Conservation (phyloP, 352 stramenopile species). For the Pythium chondricola region DNA sequence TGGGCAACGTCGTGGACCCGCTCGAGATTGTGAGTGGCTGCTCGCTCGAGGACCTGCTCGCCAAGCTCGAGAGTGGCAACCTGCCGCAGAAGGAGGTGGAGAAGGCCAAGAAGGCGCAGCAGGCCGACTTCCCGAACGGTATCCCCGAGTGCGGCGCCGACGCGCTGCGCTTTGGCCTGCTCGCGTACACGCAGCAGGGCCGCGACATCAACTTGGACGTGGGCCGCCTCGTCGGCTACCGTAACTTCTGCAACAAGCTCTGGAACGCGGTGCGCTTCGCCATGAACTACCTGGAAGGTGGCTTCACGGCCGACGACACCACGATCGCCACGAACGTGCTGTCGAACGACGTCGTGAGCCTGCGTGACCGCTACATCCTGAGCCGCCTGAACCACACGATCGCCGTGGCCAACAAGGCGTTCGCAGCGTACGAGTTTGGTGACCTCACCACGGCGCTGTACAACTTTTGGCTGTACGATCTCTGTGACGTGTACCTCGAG, state of each 20-base stretch:
- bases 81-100: constrained; percentile 95
- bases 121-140: constrained; percentile 96
- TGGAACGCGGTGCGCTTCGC: constrained; percentile 99
- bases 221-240: constrained; percentile 97
- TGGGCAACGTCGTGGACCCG: constrained; percentile 98
- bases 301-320: constrained; percentile 46
- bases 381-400: constrained; percentile 79
- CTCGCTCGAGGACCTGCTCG: constrained; percentile 91
- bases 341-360: constrained; percentile 52
- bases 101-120: constrained; percentile 97
- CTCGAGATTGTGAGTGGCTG: constrained; percentile 97
- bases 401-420: constrained; percentile 69
- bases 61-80: constrained; percentile 96
- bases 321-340: constrained; percentile 53
- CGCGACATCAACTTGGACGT: constrained; percentile 99
- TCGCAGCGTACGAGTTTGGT: constrained; percentile 95
- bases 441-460: constrained; percentile 94
- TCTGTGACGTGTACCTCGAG: constrained; percentile 99
- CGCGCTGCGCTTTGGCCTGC: constrained; percentile 96
- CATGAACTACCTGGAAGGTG: constrained; percentile 92
- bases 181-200: constrained; percentile 92
- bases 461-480: constrained; percentile 97
- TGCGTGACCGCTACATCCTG: constrained; percentile 77
- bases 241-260: constrained; percentile 99
- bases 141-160: constrained; percentile 99